phyloP scores from a whole-genome alignment of 2,329 filamentous ascomycete genomes.

The Stachybotrys elegans region DNA sequence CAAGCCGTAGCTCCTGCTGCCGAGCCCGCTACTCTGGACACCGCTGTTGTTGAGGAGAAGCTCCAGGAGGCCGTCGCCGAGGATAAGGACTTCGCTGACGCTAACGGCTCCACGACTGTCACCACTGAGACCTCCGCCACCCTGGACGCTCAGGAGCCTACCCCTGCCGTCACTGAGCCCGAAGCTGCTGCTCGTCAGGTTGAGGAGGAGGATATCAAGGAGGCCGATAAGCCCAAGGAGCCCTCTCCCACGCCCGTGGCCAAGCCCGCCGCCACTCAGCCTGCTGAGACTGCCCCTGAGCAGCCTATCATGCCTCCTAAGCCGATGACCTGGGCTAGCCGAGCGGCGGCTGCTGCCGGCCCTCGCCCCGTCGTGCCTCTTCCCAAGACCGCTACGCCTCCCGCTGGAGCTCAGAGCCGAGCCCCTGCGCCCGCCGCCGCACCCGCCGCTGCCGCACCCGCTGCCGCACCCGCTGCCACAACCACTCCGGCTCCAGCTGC shows the following conservation, averaged over 20 bases:
- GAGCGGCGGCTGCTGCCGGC: constrained; percentile 53
- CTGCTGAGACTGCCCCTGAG: constrained; percentile 44
- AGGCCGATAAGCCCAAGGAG: constrained; percentile 63
- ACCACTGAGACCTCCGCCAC: constrained; percentile 29
- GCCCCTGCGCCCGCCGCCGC: constrained; percentile 37
- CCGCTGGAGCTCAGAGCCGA: constrained; percentile 43
- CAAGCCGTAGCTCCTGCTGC: constrained; percentile 20
- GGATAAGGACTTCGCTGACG: constrained; percentile 28
- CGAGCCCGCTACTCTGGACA: constrained; percentile 31
- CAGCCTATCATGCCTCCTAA: constrained; percentile 45
- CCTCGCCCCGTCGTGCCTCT: constrained; percentile 48
- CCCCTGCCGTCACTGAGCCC: constrained; percentile 26
- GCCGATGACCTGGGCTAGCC: constrained; percentile 73
- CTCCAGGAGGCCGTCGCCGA: constrained; percentile 56
- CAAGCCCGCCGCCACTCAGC: constrained; percentile 38
- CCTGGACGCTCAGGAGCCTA: constrained; percentile 13
- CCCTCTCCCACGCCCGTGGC: constrained; percentile 49
- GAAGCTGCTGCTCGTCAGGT: constrained; percentile 48
- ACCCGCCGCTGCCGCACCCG: constrained; percentile 36
- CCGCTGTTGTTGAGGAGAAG: constrained; percentile 64
- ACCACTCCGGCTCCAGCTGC: constrained; percentile 33
- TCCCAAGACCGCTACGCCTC: constrained; percentile 52
- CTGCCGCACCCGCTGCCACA: constrained; percentile 28
- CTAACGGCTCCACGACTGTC: constrained; percentile 26
- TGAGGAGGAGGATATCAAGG: constrained; percentile 50